Evolutionary conservation across 805 yeast species (phyloP), one percentile per base, ranked within the genome.

Genomic region (Kodamaea restingae): DNA sequence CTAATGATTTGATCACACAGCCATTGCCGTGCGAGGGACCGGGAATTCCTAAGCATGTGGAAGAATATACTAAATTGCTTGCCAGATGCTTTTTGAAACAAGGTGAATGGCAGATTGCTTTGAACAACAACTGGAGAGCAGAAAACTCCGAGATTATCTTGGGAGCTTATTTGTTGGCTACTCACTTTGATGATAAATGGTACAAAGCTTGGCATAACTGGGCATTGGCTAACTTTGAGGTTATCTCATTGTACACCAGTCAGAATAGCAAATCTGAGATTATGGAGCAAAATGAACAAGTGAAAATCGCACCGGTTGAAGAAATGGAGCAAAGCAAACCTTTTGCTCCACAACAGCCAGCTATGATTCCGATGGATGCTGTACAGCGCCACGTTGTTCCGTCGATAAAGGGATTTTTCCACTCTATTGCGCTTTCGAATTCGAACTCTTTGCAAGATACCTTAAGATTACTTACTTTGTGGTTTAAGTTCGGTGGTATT

Each of bases 181-280:
- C 98, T 0, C 96, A 90, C 57, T 91, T 93, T 60, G 97, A 93
- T 57, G 72, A 77, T 25, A 75, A 77, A 17, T 93, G 98, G 96
- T 93, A 93, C 55, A 93, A 95, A 56, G 98, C 98, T 12, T 95
- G 98, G 98, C 99, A 93, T 58, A 91, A 88, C 55, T 93, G 99
- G 99, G 98, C 98, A 0, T 70, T 95, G 55, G 97, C 98, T 1
- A 93, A 95, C 60, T 93, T 90, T 57, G 97, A 93, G 56, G 98
- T 91, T 1, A 84, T 91, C 15, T 84, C 96, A 0, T 70, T 83
- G 18, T 65, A 72, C 54, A 56, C 63, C 2, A 47, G 59, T 26
- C 66, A 59, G 40, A 50, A 47, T 33, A 46, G 43, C 22, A 51
- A 51, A 22, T 43, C 42, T n/a, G 60, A 52, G 11, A 55, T 49